Evolutionary conservation across 164 flowering plant species (phyloP).

Genomic region (Liquidambar formosana): DNA sequence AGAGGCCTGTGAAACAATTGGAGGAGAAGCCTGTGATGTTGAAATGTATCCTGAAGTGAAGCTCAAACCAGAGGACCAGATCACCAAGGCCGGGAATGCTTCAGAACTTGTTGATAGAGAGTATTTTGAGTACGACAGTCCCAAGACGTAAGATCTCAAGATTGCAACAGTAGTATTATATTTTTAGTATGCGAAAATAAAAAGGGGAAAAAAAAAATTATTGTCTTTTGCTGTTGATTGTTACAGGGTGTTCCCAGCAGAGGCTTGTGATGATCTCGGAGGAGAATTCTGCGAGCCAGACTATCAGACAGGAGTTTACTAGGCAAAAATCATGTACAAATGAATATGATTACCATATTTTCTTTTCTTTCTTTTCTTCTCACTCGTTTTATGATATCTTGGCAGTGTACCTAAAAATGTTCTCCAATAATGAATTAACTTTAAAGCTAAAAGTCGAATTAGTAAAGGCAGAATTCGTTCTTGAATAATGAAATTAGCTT

Average conservation of each 20-base stretch:
- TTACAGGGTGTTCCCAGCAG: constrained; percentile 66
- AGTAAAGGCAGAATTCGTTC: too few species aligned
- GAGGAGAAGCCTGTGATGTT: constrained; percentile 67
- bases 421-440: background rate
- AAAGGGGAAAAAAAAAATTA: too few species aligned
- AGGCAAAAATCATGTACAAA: constrained; percentile 8
- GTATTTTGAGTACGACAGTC: constrained; percentile 52
- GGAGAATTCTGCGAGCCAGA: constrained; percentile 66
- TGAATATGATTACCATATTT: background rate
- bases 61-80: constrained; percentile 34
- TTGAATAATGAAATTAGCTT: too few species aligned
- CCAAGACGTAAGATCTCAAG: constrained; percentile 52
- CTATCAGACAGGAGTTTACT: constrained; percentile 53
- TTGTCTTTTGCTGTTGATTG: background rate
- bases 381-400: too few species aligned
- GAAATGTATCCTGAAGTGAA: constrained; percentile 67
- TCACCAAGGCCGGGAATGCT: constrained; percentile 2
- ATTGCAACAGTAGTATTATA: background rate
- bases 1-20: constrained; percentile 79
- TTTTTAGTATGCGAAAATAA: too few species aligned
- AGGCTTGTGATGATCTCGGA: constrained; percentile 85
- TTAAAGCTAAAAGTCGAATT: background rate
- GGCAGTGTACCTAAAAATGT: background rate
- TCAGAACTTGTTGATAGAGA: constrained; percentile 64
- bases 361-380: too few species aligned